Percentiles rank a stretch among this genome's conserved stretches.
phyloP scores from a whole-genome alignment of 2,329 filamentous ascomycete genomes.

The Epichloe bromicola region DNA sequence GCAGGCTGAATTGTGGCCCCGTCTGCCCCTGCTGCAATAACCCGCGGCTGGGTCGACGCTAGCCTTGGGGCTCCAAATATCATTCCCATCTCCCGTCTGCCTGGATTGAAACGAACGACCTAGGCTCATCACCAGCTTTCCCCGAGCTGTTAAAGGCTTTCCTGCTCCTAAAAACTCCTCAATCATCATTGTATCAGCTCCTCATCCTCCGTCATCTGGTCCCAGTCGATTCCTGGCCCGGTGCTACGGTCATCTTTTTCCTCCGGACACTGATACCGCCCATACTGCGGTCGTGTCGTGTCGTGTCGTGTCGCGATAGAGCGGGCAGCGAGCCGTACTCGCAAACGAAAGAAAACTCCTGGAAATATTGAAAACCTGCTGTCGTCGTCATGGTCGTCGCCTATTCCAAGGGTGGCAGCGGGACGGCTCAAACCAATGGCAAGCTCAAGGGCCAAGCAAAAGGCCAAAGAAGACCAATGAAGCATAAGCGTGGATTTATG shows the following conservation, averaged over 20 bases:
- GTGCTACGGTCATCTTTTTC: background rate
- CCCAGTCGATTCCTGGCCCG: background rate
- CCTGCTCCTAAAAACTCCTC: background rate
- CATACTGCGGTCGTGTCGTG: too few species aligned
- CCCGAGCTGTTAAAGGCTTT: background rate
- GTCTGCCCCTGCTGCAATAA: background rate
- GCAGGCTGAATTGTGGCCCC: background rate
- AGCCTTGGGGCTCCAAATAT: background rate
- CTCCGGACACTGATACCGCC: background rate
- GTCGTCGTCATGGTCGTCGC: conserved; percentile 18
- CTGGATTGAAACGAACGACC: background rate
- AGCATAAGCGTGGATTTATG: conserved; percentile 17
- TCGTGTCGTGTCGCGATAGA: background rate
- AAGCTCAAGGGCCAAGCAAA: conserved; percentile 19
- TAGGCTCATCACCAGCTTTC: background rate
- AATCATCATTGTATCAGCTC: background rate
- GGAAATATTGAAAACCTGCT: background rate
- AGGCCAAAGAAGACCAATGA: conserved; percentile 11
- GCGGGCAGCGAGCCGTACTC: background rate
- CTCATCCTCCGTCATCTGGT: background rate
- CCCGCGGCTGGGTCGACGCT: background rate
- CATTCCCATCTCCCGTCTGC: background rate
- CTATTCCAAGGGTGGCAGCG: conserved; percentile 25
- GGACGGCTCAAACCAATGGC: conserved; percentile 23
- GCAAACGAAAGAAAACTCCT: background rate